These are phyloP conservation scores for Dactylellina haptotyla DNA, from an alignment of 2,329 filamentous ascomycete genomes.

Conservation along the genomic window DNA sequence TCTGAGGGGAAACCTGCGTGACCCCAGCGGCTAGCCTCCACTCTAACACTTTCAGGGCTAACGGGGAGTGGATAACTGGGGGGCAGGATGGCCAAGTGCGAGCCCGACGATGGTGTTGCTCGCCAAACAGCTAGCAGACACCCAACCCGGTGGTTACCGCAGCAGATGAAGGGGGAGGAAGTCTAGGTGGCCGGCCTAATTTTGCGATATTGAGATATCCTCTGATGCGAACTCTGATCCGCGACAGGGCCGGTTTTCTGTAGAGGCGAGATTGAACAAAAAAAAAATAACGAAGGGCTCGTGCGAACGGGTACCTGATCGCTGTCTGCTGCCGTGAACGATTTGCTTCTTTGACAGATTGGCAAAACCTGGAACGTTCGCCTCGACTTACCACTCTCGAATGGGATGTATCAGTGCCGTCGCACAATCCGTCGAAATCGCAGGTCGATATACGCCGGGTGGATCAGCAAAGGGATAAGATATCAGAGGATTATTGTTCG, in stretches of 20 bases:
- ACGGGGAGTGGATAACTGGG: slow-evolving; percentile 16
- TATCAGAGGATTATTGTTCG: not conserved
- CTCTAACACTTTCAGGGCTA: slow-evolving; percentile 20
- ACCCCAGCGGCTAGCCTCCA: slow-evolving; percentile 35
- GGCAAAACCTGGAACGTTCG: slow-evolving; percentile 24
- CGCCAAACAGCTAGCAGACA: slow-evolving; percentile 31
- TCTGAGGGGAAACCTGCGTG: slow-evolving; percentile 34
- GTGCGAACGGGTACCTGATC: slow-evolving; percentile 51
- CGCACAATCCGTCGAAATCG: slow-evolving; percentile 33
- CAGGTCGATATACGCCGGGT: slow-evolving; percentile 3
- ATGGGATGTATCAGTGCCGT: slow-evolving; percentile 39
- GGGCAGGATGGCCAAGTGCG: too few relatives aligned
- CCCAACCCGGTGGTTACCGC: not conserved
- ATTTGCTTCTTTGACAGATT: slow-evolving; percentile 19
- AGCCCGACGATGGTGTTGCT: slow-evolving; percentile 27
- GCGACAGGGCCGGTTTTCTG: slow-evolving; percentile 31
- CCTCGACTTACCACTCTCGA: slow-evolving; percentile 30
- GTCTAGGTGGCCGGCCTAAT: slow-evolving; percentile 28
- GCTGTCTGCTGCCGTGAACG: slow-evolving; percentile 7
- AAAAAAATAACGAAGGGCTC: slow-evolving; percentile 18
- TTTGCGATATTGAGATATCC: slow-evolving; percentile 32
- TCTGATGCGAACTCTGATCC: slow-evolving; percentile 15
- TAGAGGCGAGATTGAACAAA: slow-evolving; percentile 14
- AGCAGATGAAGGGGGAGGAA: slow-evolving; percentile 22
- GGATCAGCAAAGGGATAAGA: slow-evolving; percentile 16